Evolutionary conservation across 2,329 filamentous ascomycete genomes (phyloP).

Genomic region (Hymenoscyphus albidus): DNA sequence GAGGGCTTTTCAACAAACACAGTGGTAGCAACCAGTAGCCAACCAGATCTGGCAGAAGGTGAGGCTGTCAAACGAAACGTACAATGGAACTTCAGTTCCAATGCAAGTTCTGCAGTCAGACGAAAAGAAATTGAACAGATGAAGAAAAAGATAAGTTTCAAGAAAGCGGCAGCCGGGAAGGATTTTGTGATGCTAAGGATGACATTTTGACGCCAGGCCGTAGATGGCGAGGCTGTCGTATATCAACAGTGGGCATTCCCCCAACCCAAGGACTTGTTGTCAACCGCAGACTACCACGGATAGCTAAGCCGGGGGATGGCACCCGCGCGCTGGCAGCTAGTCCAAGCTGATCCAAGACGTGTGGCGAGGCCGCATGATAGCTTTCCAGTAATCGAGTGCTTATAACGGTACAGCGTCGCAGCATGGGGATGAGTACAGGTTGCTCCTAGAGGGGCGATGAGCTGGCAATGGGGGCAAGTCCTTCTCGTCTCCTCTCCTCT

Average conservation of each 20-base stretch:
- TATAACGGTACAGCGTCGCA: slow-evolving; percentile 2
- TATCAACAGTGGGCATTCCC: background rate
- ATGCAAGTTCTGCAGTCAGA: background rate
- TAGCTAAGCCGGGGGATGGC: background rate
- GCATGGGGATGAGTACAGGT: background rate
- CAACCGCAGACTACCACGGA: background rate
- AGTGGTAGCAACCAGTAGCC: background rate
- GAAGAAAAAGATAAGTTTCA: background rate
- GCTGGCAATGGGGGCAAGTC: slow-evolving; percentile 1
- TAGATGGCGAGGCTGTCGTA: slow-evolving; percentile 7
- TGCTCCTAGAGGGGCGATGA: background rate
- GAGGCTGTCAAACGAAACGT: slow-evolving; percentile 20
- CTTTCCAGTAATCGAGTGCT: background rate
- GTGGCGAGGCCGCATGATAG: slow-evolving; percentile 2
- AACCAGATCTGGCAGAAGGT: slow-evolving; percentile 10
- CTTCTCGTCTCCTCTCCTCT: background rate
- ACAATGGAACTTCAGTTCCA: background rate
- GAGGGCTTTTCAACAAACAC: background rate
- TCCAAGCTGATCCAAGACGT: background rate
- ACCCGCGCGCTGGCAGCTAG: background rate
- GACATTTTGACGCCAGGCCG: background rate
- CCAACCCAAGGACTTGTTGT: background rate
- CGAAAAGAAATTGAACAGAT: background rate
- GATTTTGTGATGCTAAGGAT: slow-evolving; percentile 3
- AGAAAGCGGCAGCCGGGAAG: background rate